Conservation (phyloP, 1,284 basidiomycete genomes). For the Pseudomicrostroma phylloplanum region DNA sequence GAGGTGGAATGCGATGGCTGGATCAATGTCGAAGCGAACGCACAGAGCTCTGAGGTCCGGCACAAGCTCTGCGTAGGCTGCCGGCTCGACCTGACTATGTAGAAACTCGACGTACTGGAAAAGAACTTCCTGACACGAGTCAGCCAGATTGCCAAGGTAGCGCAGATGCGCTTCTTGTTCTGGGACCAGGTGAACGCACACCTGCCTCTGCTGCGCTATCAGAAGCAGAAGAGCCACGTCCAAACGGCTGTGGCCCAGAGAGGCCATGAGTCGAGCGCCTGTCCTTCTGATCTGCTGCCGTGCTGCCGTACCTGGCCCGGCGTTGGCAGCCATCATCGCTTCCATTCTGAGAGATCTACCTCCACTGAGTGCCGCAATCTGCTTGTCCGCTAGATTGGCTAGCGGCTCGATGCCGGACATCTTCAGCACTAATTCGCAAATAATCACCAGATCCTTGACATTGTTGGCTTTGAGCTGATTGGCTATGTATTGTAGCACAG, state of each 20-base stretch:
- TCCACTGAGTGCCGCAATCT: slow-evolving; percentile 81
- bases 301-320: slow-evolving; percentile 28
- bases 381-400: slow-evolving; percentile 68
- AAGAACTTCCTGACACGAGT: slow-evolving; percentile 42
- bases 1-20: slow-evolving; percentile 45
- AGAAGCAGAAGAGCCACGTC: slow-evolving; percentile 42
- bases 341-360: slow-evolving; percentile 81
- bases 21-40: slow-evolving; percentile 40
- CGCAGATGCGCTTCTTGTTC: slow-evolving; percentile 44
- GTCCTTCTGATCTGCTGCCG: slow-evolving; percentile 29
- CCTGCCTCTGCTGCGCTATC: slow-evolving; percentile 45
- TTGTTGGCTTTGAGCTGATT: slow-evolving; percentile 68
- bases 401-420: slow-evolving; percentile 80
- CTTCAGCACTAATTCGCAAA: slow-evolving; percentile 85
- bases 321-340: slow-evolving; percentile 59
- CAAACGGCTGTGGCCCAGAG: slow-evolving; percentile 29
- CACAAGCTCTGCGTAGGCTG: slow-evolving; percentile 32
- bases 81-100: slow-evolving; percentile 30
- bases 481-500: slow-evolving; percentile 80
- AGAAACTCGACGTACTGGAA: slow-evolving; percentile 49
- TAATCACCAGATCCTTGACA: slow-evolving; percentile 79
- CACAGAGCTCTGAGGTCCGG: slow-evolving; percentile 30
- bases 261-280: slow-evolving; percentile 31
- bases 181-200: slow-evolving; percentile 40
- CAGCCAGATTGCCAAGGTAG: slow-evolving; percentile 45